Base-by-base conservation (phyloP, 1,139 yeast genomes). In the Pichiaceae sp. region DNA sequence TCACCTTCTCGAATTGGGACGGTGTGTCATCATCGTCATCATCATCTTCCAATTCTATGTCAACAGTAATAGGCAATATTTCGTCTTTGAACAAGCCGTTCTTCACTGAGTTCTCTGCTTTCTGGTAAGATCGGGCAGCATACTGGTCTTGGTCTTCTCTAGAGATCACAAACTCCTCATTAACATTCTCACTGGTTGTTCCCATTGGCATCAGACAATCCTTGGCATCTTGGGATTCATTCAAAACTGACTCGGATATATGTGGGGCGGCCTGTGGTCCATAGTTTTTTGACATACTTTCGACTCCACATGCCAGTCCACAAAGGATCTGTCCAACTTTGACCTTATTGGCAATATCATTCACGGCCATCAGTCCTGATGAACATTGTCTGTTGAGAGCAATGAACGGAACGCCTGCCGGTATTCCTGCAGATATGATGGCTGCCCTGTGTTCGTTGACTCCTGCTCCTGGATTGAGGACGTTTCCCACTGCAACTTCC, bases 321-420 rank as follows among this genome's bases (percentile, higher is more conserved):
- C 91, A 71, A 49, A 79, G 86, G 50, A 89, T 86, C 68, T 87
- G 95, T 32, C 96, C 96, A 43, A 75, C 66, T 50, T 70, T 67
- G 57, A 89, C 89, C 67, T 85, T 84, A 66, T 82, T 84, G 52
- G 96, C 95, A 54, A 89, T 75, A 57, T 83, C 93, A 49, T 84
- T 80, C 31, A 87, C 76, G 17, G 96, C 94, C 72, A 87, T 83
- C 51, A 89, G 69, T 33, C 96, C 96, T 3, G 95, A 84, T 8
- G 96, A 85, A 62, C 97, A 89, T 62, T 86, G 96, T 64, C 97
- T 78, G 69, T 89, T 89, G 48, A 89, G 54, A 21, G 95, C 91
- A 50, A 78, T 66, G 50, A 89, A 84, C 12, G 95, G 89, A 23
- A 80, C 70, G 7, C 78, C 62, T 47, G 72, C 62, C 17, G 87